A percentile compares a stretch with the other conserved stretches of the same genome.
phyloP scores from a whole-genome alignment of 805 yeast genomes.

The Zygosaccharomyces bisporus region DNA sequence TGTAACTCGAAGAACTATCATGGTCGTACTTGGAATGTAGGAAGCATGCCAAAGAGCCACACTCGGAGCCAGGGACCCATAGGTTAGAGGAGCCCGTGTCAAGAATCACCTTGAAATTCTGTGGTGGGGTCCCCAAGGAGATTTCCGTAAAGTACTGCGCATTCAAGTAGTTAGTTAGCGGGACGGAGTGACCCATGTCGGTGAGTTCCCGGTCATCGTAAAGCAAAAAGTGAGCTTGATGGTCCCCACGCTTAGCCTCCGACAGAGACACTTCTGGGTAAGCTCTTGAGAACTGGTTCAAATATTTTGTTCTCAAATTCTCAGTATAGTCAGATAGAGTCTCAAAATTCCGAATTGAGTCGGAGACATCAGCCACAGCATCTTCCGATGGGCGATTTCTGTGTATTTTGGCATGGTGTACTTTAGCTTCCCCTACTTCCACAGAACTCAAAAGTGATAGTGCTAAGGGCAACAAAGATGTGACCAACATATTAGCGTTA shows the following conservation, averaged over 20 bases:
- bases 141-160: slow-evolving; percentile 96
- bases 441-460: slow-evolving; percentile 23
- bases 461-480: slow-evolving; percentile 31
- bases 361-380: slow-evolving; percentile 50
- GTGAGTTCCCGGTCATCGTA: slow-evolving; percentile 5
- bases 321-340: slow-evolving; percentile 44
- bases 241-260: slow-evolving; percentile 17
- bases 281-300: slow-evolving; percentile 45
- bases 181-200: slow-evolving; percentile 60
- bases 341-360: too few relatives aligned
- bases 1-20: slow-evolving; percentile 73
- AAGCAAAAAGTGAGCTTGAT: not conserved
- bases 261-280: slow-evolving; percentile 40
- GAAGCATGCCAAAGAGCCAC: slow-evolving; percentile 93
- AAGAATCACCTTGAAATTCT: slow-evolving; percentile 85
- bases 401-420: slow-evolving; percentile 53
- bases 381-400: slow-evolving; percentile 49
- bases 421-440: slow-evolving; percentile 44
- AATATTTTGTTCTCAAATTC: slow-evolving; percentile 60
- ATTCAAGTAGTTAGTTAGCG: slow-evolving; percentile 87
- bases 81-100: slow-evolving; percentile 96
- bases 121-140: slow-evolving; percentile 88
- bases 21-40: slow-evolving; percentile 90
- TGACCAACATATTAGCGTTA: slow-evolving; percentile 22
- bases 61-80: slow-evolving; percentile 91